phyloP scores from a whole-genome alignment of 129 eudicot species.

The Silybum marianum region DNA sequence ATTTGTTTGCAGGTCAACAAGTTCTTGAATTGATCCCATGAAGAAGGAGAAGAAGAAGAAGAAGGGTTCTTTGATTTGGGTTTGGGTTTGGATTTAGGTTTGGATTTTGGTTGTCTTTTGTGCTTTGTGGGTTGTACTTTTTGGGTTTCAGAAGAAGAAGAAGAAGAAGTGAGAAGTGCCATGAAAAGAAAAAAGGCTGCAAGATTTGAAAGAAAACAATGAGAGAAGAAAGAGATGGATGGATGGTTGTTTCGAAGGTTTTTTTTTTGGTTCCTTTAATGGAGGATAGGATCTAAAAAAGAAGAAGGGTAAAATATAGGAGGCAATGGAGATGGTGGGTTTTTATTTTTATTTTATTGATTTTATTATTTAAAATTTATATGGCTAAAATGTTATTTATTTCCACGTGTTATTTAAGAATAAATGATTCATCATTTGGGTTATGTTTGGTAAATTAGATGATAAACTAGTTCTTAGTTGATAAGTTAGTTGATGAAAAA shows the following conservation, averaged over 20 bases:
- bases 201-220: neutral
- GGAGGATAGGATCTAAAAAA: constrained; percentile 51
- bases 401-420: neutral
- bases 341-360: neutral
- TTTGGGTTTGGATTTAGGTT: constrained; percentile 27
- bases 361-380: neutral
- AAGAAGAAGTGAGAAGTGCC: constrained; percentile 53
- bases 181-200: constrained; percentile 25
- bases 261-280: constrained; percentile 42
- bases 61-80: constrained; percentile 43
- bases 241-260: constrained; percentile 15
- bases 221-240: constrained; percentile 29
- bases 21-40: constrained; percentile 95
- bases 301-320: constrained; percentile 3
- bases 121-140: constrained; percentile 39
- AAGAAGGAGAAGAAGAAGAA: constrained; percentile 36
- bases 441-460: no score
- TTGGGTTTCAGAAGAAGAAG: constrained; percentile 39
- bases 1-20: constrained; percentile 73
- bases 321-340: constrained; percentile 39
- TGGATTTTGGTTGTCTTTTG: constrained; percentile 38
- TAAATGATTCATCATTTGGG: neutral
- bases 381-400: neutral
- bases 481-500: no score
- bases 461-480: no score